phyloP scores from a whole-genome alignment of 2,329 filamentous ascomycete genomes.

The Claviceps paspali region DNA sequence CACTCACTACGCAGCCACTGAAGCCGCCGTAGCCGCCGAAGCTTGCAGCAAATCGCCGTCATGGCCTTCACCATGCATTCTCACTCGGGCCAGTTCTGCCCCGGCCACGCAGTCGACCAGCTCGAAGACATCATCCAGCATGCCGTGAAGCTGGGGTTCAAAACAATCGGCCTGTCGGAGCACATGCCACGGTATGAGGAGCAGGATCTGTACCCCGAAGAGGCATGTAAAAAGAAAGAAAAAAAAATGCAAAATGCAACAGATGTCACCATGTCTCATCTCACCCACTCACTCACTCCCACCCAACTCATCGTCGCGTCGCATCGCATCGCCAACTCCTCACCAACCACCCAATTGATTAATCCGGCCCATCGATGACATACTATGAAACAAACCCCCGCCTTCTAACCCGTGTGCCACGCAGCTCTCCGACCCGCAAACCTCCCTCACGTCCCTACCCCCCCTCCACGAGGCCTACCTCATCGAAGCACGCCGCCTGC shows the following conservation, averaged over 20 bases:
- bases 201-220: conserved; percentile 82
- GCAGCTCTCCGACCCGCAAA: conserved; percentile 35
- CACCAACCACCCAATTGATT: too few relatives aligned
- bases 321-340: too few relatives aligned
- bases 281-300: background rate
- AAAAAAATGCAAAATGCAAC: too few relatives aligned
- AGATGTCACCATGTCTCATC: too few relatives aligned
- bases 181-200: conserved; percentile 73
- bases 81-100: conserved; percentile 95
- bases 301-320: too few relatives aligned
- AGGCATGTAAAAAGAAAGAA: too few relatives aligned
- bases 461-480: conserved; percentile 58
- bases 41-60: too few relatives aligned
- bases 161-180: conserved; percentile 77
- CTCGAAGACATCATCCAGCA: conserved; percentile 71
- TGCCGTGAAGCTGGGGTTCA: conserved; percentile 65
- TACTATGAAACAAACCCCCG: too few relatives aligned
- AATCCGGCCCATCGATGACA: too few relatives aligned
- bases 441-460: conserved; percentile 31
- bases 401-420: too few relatives aligned
- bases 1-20: too few relatives aligned
- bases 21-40: too few relatives aligned
- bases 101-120: conserved; percentile 68
- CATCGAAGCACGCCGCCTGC: conserved; percentile 57
- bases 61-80: conserved; percentile 99